These are phyloP conservation scores for Phytophthora lateralis DNA, from an alignment of 352 stramenopile genomes.

Conservation along the genomic window DNA sequence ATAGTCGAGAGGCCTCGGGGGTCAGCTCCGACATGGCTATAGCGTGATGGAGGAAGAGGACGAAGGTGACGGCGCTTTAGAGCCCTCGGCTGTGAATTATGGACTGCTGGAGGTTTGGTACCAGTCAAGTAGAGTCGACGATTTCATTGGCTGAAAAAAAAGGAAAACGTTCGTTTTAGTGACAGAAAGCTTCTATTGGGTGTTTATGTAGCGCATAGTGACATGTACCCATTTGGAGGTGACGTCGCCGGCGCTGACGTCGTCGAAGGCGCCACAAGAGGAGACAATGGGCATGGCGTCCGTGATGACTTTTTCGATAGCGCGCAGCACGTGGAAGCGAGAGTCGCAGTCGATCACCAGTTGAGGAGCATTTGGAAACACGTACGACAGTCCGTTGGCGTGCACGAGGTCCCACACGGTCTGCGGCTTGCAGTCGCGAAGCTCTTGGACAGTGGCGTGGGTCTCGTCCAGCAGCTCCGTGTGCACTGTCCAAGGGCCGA, in stretches of 20 bases:
- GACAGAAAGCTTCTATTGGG: constrained; percentile 16
- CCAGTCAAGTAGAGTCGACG: constrained; percentile 5
- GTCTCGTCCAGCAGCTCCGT: constrained; percentile 40
- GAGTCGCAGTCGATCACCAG: constrained; percentile 68
- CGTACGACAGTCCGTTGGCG: constrained; percentile 57
- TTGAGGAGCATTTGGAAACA: constrained; percentile 56
- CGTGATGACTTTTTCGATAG: constrained; percentile 75
- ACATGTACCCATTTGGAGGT: constrained; percentile 52
- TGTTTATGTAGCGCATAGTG: constrained; percentile 30
- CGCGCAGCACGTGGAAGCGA: constrained; percentile 54
- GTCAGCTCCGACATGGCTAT: constrained; percentile 74
- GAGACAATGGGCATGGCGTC: constrained; percentile 75
- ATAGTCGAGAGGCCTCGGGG: constrained; percentile 88
- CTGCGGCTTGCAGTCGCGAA: constrained; percentile 39
- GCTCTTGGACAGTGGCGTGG: constrained; percentile 30
- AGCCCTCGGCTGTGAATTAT: constrained; percentile 2
- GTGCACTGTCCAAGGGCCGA: constrained; percentile 61
- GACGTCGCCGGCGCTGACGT: not conserved
- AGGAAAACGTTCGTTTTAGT: constrained; percentile 1
- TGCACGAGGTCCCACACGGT: constrained; percentile 67
- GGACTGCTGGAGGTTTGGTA: constrained; percentile 2
- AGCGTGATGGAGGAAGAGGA: not conserved
- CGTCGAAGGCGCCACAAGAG: constrained; percentile 46
- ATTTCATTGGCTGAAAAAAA: constrained; percentile 25
- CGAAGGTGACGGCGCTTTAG: constrained; percentile 3